Conservation (phyloP, 345 rosid species). For the Camelina laxa region DNA sequence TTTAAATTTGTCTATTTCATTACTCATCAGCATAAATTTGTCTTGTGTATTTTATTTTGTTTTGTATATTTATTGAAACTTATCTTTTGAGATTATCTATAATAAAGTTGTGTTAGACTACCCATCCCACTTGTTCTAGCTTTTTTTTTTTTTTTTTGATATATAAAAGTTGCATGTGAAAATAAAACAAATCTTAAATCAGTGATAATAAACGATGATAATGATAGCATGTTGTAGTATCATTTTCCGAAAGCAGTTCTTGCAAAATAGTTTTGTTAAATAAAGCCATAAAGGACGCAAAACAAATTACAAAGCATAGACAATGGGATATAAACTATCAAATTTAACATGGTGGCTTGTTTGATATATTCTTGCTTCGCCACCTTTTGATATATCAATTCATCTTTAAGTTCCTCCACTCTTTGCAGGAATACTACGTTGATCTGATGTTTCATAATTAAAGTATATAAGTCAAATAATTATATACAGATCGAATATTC, state of each 20-base stretch:
- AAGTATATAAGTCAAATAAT: conserved; percentile 11
- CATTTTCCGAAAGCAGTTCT: not conserved
- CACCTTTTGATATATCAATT: conserved; percentile 35
- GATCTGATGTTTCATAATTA: conserved; percentile 35
- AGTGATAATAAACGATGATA: not conserved
- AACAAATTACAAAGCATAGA: not conserved
- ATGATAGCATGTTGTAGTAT: not conserved
- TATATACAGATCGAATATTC: conserved; percentile 24
- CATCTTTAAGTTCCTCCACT: conserved; percentile 25
- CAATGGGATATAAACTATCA: conserved; percentile 13
- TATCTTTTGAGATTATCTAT: not conserved
- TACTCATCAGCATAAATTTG: not conserved
- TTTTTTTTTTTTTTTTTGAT: too few species aligned
- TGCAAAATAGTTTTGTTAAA: not conserved
- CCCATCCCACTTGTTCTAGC: not conserved
- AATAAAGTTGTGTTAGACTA: not conserved
- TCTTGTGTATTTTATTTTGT: not conserved
- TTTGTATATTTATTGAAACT: not conserved
- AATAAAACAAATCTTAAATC: not conserved
- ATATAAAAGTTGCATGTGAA: not conserved
- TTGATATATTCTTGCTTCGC: conserved; percentile 20
- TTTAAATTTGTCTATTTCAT: not conserved
- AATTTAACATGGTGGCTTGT: conserved; percentile 14
- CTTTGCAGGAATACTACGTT: conserved; percentile 15
- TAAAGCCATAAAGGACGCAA: not conserved